Evolutionary conservation across 2,329 filamentous ascomycete genomes (phyloP).

Genomic region (Aspergillus melleus): DNA sequence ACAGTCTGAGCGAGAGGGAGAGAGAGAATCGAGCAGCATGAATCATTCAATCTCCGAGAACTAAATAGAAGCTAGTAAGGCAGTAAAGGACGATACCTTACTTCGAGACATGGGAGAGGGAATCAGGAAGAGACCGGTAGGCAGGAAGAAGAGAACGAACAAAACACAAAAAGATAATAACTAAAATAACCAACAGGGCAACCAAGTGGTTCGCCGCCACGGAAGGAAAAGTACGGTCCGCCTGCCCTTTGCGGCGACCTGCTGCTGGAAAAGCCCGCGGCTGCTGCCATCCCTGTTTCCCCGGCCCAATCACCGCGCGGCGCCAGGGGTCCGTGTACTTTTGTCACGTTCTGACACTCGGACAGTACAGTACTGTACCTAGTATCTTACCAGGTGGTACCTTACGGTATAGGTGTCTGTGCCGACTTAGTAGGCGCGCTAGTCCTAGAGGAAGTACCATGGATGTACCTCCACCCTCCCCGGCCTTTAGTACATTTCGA

Average conservation of each 20-base stretch:
- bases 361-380: neutral
- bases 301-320: constrained; percentile 32
- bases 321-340: constrained; percentile 29
- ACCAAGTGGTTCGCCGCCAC: constrained; percentile 20
- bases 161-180: neutral
- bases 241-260: constrained; percentile 37
- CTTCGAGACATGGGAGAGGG: constrained; percentile 1
- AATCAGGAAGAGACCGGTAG: constrained; percentile 1
- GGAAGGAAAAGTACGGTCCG: constrained; percentile 19
- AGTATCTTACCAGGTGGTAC: too few relatives aligned
- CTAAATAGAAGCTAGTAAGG: neutral
- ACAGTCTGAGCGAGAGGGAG: neutral
- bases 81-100: neutral
- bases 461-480: too few relatives aligned
- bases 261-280: constrained; percentile 31
- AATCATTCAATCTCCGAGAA: neutral
- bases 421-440: neutral
- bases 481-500: too few relatives aligned
- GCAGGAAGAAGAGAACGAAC: neutral
- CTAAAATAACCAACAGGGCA: constrained; percentile 13
- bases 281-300: constrained; percentile 30
- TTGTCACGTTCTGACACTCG: constrained; percentile 24
- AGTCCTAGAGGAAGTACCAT: neutral
- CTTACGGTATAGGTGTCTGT: neutral
- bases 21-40: neutral